Percentiles rank a stretch among this genome's conserved stretches.
Conservation (phyloP, 2,329 filamentous ascomycete species). For the Conoideocrella luteorostrata region DNA sequence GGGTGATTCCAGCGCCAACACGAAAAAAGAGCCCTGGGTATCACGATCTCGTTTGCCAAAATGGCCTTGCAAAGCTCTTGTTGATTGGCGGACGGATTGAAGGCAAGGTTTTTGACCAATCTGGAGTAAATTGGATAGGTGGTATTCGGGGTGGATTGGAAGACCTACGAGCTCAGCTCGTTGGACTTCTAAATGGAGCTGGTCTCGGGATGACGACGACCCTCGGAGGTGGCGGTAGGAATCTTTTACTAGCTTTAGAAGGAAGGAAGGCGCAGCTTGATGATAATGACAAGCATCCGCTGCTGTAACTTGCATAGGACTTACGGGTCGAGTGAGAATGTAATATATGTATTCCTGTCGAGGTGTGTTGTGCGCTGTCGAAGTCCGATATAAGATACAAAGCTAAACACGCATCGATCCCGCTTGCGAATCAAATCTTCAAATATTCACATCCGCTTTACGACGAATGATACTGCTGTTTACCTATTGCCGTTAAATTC, state of each 20-base stretch:
- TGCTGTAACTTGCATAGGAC: background rate
- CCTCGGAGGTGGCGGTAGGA: constrained; percentile 76
- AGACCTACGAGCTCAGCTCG: constrained; percentile 73
- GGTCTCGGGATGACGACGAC: constrained; percentile 70
- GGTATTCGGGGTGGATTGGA: constrained; percentile 76
- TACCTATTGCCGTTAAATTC: too few relatives aligned
- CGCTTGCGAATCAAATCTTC: too few relatives aligned
- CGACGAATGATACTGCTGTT: too few relatives aligned
- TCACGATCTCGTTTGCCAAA: constrained; percentile 72
- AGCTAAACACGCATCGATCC: too few relatives aligned
- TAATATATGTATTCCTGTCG: too few relatives aligned
- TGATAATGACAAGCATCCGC: constrained; percentile 31
- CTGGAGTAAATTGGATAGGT: constrained; percentile 59
- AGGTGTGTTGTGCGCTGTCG: too few relatives aligned
- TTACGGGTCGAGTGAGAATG: too few relatives aligned
- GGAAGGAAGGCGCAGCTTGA: constrained; percentile 74
- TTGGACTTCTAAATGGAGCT: constrained; percentile 72
- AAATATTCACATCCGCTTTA: too few relatives aligned
- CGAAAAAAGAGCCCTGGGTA: constrained; percentile 72
- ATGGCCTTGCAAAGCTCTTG: constrained; percentile 78
- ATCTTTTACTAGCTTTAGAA: constrained; percentile 83
- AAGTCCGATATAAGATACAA: too few relatives aligned
- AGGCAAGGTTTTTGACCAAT: constrained; percentile 72
- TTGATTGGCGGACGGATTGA: constrained; percentile 84
- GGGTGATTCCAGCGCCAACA: constrained; percentile 70